phyloP scores from a whole-genome alignment of 1,139 yeast genomes.

The Yamadazyma diddensiae region DNA sequence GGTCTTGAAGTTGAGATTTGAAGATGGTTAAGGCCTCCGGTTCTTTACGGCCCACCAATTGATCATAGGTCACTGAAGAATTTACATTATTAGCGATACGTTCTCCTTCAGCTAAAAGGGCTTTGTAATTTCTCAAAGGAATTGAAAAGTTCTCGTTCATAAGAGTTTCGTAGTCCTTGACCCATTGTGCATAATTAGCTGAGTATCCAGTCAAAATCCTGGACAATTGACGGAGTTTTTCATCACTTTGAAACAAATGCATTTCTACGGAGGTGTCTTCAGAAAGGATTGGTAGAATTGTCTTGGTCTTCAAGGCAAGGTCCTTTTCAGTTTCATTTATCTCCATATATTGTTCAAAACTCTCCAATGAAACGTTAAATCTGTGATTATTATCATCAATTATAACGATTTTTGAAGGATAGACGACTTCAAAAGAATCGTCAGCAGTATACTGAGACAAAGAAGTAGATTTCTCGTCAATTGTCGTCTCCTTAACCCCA shows the following conservation, averaged over 20 bases:
- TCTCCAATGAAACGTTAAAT: conserved; percentile 43
- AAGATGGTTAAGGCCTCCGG: conserved; percentile 17
- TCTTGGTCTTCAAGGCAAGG: conserved; percentile 7
- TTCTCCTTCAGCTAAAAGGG: conserved; percentile 55
- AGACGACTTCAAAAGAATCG: conserved; percentile 44
- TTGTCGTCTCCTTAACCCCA: conserved; percentile 29
- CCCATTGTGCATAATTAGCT: conserved; percentile 53
- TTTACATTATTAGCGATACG: conserved; percentile 38
- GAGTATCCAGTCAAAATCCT: conserved; percentile 36
- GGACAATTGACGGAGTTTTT: conserved; percentile 38
- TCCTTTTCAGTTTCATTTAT: conserved; percentile 14
- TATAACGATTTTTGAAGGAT: conserved; percentile 52
- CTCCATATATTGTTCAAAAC: conserved; percentile 32
- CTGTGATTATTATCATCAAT: conserved; percentile 24
- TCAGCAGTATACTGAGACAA: conserved; percentile 35
- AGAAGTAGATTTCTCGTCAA: conserved; percentile 29
- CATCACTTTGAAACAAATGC: conserved; percentile 51
- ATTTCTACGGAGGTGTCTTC: conserved; percentile 33
- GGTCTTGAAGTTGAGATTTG: conserved; percentile 26
- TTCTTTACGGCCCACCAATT: conserved; percentile 4
- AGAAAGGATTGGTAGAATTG: conserved; percentile 1
- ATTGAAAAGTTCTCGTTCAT: conserved; percentile 45
- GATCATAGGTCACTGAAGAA: conserved; percentile 17
- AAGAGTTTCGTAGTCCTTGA: conserved; percentile 34
- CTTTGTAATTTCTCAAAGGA: conserved; percentile 42